Percentiles rank a stretch among this genome's conserved stretches.
Conservation (phyloP, 2,329 filamentous ascomycete genomes). For the Cytospora piceae region DNA sequence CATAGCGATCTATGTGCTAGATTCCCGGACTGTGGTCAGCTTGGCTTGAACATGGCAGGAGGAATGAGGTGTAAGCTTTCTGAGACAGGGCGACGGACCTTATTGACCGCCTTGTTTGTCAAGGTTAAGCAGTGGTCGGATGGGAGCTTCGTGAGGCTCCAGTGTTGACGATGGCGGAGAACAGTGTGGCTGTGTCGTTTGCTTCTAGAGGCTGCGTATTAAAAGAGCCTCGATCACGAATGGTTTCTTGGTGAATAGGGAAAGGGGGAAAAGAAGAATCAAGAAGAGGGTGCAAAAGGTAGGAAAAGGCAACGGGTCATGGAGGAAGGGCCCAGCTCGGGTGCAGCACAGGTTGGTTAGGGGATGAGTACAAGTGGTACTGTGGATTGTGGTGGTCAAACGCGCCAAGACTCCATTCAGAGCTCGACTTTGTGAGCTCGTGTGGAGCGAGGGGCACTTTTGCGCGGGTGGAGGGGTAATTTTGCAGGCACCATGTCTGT, state of each 20-base stretch:
- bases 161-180: constrained; percentile 1
- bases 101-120: constrained; percentile 12
- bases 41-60: not conserved
- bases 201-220: constrained; percentile 7
- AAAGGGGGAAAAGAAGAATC: not conserved
- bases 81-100: not conserved
- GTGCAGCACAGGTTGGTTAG: not conserved
- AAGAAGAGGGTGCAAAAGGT: not conserved
- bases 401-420: constrained; percentile 30
- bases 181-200: constrained; percentile 12
- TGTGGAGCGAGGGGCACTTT: constrained; percentile 27
- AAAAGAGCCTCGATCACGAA: constrained; percentile 4
- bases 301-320: not conserved
- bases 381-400: constrained; percentile 22
- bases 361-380: constrained; percentile 4
- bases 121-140: not conserved
- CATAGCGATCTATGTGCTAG: constrained; percentile 44
- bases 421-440: constrained; percentile 21
- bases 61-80: not conserved
- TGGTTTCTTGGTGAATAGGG: constrained; percentile 1
- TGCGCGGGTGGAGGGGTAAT: constrained; percentile 16
- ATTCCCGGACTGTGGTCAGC: constrained; percentile 8
- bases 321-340: not conserved
- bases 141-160: constrained; percentile 19
- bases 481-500: not conserved